Conservation (phyloP, 192 early-diverging fungal species). For the Umbelopsis ramanniana region DNA sequence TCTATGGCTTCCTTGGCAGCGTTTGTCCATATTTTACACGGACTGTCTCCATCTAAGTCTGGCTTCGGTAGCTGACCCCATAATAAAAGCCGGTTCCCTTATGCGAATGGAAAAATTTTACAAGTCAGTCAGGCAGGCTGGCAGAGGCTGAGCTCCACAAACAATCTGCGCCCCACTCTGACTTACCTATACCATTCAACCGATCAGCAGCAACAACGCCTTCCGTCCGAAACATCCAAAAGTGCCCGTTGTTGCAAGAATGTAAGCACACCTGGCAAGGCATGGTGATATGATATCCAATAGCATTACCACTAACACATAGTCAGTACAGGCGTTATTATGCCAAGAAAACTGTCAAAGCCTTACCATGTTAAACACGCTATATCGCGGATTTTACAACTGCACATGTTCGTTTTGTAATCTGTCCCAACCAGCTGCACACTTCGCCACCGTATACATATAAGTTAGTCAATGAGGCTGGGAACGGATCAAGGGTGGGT, state of each 20-base stretch:
- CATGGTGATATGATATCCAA: slow-evolving; percentile 83
- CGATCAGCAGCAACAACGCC: slow-evolving; percentile 68
- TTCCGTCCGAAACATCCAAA: slow-evolving; percentile 95
- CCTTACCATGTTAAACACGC: slow-evolving; percentile 72
- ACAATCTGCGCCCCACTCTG: neutral
- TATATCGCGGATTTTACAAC: slow-evolving; percentile 71
- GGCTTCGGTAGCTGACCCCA: slow-evolving; percentile 20
- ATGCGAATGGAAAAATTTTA: neutral
- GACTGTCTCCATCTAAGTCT: slow-evolving; percentile 21
- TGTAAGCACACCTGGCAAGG: slow-evolving; percentile 88
- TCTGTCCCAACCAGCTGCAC: slow-evolving; percentile 74
- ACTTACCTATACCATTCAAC: slow-evolving; percentile 23
- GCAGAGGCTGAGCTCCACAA: slow-evolving; percentile 5
- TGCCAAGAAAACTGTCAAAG: too few species aligned
- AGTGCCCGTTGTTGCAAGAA: slow-evolving; percentile 95
- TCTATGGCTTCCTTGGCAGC: neutral
- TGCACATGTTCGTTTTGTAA: slow-evolving; percentile 72
- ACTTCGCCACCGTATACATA: slow-evolving; percentile 31
- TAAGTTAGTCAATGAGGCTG: neutral
- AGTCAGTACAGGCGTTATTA: too few species aligned
- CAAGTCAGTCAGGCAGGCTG: neutral
- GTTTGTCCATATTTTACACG: neutral
- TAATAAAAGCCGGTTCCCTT: slow-evolving; percentile 16
- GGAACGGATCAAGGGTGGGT: too few species aligned
- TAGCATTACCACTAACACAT: slow-evolving; percentile 62